These are phyloP conservation scores for Micractinium conductrix DNA, from an alignment of 139 green algal species.

Conservation along the genomic window DNA sequence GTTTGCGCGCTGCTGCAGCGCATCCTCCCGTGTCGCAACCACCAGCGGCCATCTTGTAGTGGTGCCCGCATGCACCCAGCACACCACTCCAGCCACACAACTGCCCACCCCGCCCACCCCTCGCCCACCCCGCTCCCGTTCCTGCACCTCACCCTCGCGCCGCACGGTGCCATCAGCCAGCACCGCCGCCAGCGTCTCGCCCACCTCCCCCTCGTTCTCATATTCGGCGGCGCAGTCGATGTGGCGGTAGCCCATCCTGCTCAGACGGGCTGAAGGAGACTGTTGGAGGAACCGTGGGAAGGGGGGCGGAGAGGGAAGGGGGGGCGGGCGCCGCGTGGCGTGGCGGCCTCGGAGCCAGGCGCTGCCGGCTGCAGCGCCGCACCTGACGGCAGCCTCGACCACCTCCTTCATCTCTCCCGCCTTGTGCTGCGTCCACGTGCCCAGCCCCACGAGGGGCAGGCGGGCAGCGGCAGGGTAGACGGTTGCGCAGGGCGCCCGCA, in stretches of 20 bases:
- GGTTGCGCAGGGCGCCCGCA: neutral
- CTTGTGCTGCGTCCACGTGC: constrained; percentile 32
- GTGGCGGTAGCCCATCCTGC: constrained; percentile 52
- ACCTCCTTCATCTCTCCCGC: constrained; percentile 3
- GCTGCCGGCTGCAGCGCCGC: too few relatives aligned
- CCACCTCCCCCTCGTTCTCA: constrained; percentile 54
- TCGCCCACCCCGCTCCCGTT: neutral
- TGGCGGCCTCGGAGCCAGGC: neutral
- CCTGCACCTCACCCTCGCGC: constrained; percentile 38
- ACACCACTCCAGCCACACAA: neutral
- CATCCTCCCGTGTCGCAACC: neutral
- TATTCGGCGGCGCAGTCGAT: constrained; percentile 61
- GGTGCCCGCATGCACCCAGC: neutral
- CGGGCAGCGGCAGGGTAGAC: constrained; percentile 7
- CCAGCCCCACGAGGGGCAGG: constrained; percentile 18
- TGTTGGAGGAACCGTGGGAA: neutral
- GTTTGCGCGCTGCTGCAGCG: too few relatives aligned
- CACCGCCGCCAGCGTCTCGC: constrained; percentile 35
- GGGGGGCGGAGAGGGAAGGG: neutral
- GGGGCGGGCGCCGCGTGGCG: neutral
- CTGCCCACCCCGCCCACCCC: neutral
- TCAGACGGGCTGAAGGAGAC: too few relatives aligned
- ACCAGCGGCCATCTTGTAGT: neutral
- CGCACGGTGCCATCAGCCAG: constrained; percentile 40
- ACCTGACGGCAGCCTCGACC: constrained; percentile 11